Conservation (phyloP, 495 filamentous ascomycete genomes). For the Annulohypoxylon maeteangense region DNA sequence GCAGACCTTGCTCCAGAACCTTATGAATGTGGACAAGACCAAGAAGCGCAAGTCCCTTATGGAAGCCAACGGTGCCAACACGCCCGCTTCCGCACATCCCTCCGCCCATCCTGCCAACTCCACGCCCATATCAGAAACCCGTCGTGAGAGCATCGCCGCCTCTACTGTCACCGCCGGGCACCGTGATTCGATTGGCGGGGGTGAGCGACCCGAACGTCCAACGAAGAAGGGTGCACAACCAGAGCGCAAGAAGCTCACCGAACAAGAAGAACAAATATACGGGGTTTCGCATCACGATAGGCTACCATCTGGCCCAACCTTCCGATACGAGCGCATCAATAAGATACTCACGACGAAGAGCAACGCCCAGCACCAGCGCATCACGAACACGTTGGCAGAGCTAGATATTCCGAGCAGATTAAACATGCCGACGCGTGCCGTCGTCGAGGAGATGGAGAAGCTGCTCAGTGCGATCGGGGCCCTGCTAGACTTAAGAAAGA, state of each 20-base stretch:
- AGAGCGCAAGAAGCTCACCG: constrained; percentile 73
- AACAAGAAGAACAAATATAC: constrained; percentile 78
- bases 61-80: constrained; percentile 66
- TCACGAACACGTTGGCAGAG: constrained; percentile 79
- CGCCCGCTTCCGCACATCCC: constrained; percentile 51
- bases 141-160: constrained; percentile 64
- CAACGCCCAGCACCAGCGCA: constrained; percentile 81
- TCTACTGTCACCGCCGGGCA: constrained; percentile 50
- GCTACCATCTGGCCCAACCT: constrained; percentile 74
- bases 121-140: constrained; percentile 49
- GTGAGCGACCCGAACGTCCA: constrained; percentile 49
- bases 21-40: constrained; percentile 81
- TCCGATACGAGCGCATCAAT: constrained; percentile 84
- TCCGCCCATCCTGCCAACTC: constrained; percentile 47
- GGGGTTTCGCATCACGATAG: constrained; percentile 90
- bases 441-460: constrained; percentile 82
- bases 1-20: constrained; percentile 78
- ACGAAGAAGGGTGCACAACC: constrained; percentile 67
- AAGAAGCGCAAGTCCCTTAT: constrained; percentile 78
- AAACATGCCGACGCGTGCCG: constrained; percentile 84
- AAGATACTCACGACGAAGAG: constrained; percentile 87
- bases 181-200: constrained; percentile 63
- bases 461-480: constrained; percentile 77
- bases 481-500: constrained; percentile 83
- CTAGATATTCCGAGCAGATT: constrained; percentile 81